Percentiles rank a stretch among this genome's conserved stretches.
phyloP scores from a whole-genome alignment of 2,329 filamentous ascomycete species.

The Fusarium haematococcum region DNA sequence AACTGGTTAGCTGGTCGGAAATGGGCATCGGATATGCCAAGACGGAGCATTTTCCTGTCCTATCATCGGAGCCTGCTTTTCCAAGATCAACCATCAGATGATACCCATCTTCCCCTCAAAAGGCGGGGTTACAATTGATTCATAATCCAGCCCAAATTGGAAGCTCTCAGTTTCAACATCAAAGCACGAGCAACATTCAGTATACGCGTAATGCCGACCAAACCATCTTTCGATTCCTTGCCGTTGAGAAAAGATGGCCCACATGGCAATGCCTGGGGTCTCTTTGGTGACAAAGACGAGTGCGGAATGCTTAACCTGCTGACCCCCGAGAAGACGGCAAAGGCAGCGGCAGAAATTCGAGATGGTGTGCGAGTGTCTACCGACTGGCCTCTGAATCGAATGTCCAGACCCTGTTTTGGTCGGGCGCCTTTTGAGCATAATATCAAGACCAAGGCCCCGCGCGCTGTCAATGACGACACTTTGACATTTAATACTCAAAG shows the following conservation, averaged over 20 bases:
- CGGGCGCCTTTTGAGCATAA: slow-evolving; percentile 47
- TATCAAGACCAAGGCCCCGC: slow-evolving; percentile 42
- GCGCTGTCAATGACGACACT: slow-evolving; percentile 49
- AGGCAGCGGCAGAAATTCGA: slow-evolving; percentile 45
- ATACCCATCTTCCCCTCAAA: slow-evolving; percentile 11
- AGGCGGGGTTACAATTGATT: slow-evolving; percentile 1
- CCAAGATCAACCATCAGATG: not conserved
- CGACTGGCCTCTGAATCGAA: slow-evolving; percentile 50
- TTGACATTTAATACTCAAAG: slow-evolving; percentile 53
- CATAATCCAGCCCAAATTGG: not conserved
- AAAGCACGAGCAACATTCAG: not conserved
- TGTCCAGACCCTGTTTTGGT: slow-evolving; percentile 50
- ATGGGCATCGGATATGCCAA: not conserved
- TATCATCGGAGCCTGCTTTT: not conserved
- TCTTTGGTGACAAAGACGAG: slow-evolving; percentile 63
- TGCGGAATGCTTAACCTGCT: slow-evolving; percentile 67
- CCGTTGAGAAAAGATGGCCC: slow-evolving; percentile 63
- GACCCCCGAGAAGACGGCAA: slow-evolving; percentile 49
- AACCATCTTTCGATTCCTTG: slow-evolving; percentile 56
- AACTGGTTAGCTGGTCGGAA: not conserved
- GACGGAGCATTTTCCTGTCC: not conserved
- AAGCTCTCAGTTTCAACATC: not conserved
- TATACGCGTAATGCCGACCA: slow-evolving; percentile 3
- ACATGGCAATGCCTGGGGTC: slow-evolving; percentile 66
- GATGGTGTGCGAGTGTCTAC: slow-evolving; percentile 48